Percentiles rank a stretch among this genome's conserved stretches.
These are phyloP conservation scores for Lactarius indigo DNA, from an alignment of 768 basidiomycete genomes.

Conservation along the genomic window DNA sequence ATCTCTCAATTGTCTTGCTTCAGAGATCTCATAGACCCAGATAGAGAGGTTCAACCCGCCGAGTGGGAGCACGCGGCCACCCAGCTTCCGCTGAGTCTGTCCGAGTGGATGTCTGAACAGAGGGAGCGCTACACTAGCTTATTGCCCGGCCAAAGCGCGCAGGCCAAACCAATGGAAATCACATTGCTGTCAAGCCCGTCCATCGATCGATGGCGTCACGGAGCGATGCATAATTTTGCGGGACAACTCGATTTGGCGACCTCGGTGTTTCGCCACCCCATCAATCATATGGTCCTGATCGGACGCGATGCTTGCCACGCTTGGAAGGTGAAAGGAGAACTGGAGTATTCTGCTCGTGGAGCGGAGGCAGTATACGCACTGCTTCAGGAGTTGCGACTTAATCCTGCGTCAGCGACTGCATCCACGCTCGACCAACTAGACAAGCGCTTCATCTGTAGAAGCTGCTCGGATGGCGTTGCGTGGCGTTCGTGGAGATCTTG, in stretches of 20 bases:
- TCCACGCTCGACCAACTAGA: slow-evolving; percentile 7
- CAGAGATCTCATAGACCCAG: slow-evolving; percentile 9
- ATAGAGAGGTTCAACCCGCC: neutral
- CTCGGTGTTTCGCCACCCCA: slow-evolving; percentile 11
- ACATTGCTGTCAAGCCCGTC: slow-evolving; percentile 12
- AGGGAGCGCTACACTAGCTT: neutral
- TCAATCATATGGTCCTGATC: neutral
- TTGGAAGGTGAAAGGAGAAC: slow-evolving; percentile 13
- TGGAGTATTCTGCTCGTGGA: slow-evolving; percentile 4
- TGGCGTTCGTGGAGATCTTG: slow-evolving; percentile 7
- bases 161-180: slow-evolving; percentile 2
- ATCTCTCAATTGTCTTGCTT: slow-evolving; percentile 16
- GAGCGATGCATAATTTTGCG: slow-evolving; percentile 2
- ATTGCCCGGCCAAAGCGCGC: slow-evolving; percentile 3
- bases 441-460: slow-evolving; percentile 7
- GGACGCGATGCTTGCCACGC: slow-evolving; percentile 24
- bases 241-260: slow-evolving; percentile 21
- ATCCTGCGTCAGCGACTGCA: neutral
- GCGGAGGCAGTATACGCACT: slow-evolving; percentile 9
- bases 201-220: slow-evolving; percentile 7
- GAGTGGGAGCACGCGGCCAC: slow-evolving; percentile 11
- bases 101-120: slow-evolving; percentile 18
- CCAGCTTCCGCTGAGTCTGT: slow-evolving; percentile 9
- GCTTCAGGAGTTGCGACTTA: slow-evolving; percentile 1
- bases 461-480: neutral